Evolutionary conservation across 768 basidiomycete species (phyloP).

Genomic region (Suillus decipiens): DNA sequence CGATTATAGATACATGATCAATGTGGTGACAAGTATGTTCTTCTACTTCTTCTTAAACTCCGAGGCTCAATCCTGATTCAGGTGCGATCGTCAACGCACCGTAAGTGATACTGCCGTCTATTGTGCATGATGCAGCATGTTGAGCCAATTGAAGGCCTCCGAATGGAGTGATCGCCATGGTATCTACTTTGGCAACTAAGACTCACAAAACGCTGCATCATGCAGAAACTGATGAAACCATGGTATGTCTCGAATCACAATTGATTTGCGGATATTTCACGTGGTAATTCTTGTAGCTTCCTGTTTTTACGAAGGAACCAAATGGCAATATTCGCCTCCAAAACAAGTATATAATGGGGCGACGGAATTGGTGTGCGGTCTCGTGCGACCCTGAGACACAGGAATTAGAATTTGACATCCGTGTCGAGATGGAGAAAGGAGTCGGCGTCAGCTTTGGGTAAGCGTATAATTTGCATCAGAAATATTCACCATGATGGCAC

Average conservation of each 20-base stretch:
- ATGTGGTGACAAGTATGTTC: slow-evolving; percentile 73
- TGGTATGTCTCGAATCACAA: slow-evolving; percentile 48
- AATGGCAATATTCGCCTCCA: slow-evolving; percentile 69
- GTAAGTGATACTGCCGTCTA: slow-evolving; percentile 42
- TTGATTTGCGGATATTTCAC: background rate
- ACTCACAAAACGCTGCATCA: slow-evolving; percentile 85
- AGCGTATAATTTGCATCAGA: slow-evolving; percentile 27
- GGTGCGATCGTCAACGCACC: slow-evolving; percentile 97
- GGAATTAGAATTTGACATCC: slow-evolving; percentile 78
- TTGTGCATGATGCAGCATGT: slow-evolving; percentile 3
- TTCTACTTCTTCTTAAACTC: background rate
- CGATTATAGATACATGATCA: slow-evolving; percentile 91
- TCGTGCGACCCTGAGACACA: slow-evolving; percentile 57
- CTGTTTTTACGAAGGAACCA: slow-evolving; percentile 75
- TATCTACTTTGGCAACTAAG: slow-evolving; percentile 77
- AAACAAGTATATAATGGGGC: slow-evolving; percentile 82
- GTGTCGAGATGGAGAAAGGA: slow-evolving; percentile 85
- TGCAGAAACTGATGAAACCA: slow-evolving; percentile 81
- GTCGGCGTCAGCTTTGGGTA: slow-evolving; percentile 79
- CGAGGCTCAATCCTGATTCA: slow-evolving; percentile 22
- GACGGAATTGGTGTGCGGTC: slow-evolving; percentile 85
- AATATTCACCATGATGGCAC: background rate
- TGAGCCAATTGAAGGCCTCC: slow-evolving; percentile 49
- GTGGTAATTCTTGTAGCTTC: slow-evolving; percentile 50
- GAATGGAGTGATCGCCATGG: slow-evolving; percentile 71